Evolutionary conservation across 2,329 filamentous ascomycete genomes (phyloP), one percentile per base, ranked within the genome.

Genomic region (Fusarium bulbicola): DNA sequence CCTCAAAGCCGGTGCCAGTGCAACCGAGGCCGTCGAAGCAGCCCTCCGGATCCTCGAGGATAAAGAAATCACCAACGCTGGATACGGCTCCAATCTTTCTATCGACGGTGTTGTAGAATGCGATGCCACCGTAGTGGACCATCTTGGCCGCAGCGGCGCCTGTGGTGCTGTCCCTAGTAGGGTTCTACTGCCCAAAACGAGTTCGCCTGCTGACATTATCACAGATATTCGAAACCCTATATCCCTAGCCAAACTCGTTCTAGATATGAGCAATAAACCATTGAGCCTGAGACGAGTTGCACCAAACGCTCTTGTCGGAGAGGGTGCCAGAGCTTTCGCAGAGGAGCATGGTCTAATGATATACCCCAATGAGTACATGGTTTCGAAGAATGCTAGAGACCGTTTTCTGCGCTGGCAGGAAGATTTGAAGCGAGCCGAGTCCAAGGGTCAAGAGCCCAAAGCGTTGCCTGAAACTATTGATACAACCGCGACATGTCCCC

Each of bases 51-150:
- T 94, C 26, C 90, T 99, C 24, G 96, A 99, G 83, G 94, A 99
- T 80, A 92, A 93, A 64, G 95, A 98, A 78, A 97, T 99, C 74
- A 99, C 97, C 40, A 99, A 99, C 81, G 93, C 95, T 42, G 96
- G 96, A 1, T 98, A 93, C 80, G 96, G 97, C 52, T 99, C 96
- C 83, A 99, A 99, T 78, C 85, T 99, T 30, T 92, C 94, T 49
- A 93, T 97, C 71, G 92, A 98, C 75, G 96, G 96, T 4, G 89
- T 91, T 3, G 96, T 98, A 18, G 96, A 99, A 81, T 97, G 95
- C 76, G 96, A 99, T 85, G 96, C 96, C 62, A 95, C 94, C 1
- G 89, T 99, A 60, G 93, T 99, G 45, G 95, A 99, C 78, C 93
- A 98, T 80, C 85, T 92, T 57, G 96, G 97, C 46, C 91, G 95